Percentiles rank a stretch among this genome's conserved stretches.
Evolutionary conservation across 495 filamentous ascomycete species (phyloP).

Genomic region (Aspergillus steynii): DNA sequence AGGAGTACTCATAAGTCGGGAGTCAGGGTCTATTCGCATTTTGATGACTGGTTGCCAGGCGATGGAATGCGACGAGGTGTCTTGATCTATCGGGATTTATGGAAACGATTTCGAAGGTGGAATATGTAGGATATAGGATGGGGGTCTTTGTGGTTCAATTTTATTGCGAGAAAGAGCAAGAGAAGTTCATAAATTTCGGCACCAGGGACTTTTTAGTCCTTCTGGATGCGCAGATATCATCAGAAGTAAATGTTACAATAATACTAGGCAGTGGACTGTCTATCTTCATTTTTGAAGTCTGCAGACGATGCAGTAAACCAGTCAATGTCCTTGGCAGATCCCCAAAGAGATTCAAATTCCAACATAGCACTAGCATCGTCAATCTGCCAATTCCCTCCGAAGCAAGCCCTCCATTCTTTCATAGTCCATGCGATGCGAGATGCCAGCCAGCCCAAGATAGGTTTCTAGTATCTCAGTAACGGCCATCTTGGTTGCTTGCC

Average conservation of each 20-base stretch:
- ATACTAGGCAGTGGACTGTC: background rate
- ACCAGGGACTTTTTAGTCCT: slow-evolving; percentile 4
- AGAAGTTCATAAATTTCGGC: slow-evolving; percentile 4
- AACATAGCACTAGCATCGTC: background rate
- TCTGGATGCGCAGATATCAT: slow-evolving; percentile 18
- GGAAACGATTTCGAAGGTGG: background rate
- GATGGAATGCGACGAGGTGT: too few species aligned
- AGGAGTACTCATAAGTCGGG: slow-evolving; percentile 10
- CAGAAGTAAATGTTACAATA: slow-evolving; percentile 2
- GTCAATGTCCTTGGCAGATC: background rate
- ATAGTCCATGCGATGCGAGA: background rate
- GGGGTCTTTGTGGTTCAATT: background rate
- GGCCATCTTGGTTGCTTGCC: background rate
- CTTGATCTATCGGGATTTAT: background rate
- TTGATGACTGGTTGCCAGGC: background rate
- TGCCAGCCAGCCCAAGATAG: background rate
- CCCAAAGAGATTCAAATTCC: background rate
- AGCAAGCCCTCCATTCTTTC: background rate
- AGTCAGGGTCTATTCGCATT: background rate
- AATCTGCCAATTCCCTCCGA: background rate
- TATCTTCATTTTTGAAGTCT: background rate
- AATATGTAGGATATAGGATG: background rate
- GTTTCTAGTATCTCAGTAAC: background rate
- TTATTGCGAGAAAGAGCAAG: background rate
- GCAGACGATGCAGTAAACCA: background rate